phyloP scores from a whole-genome alignment of 192 early-diverging fungal species.

The Neocallimastix lanati region DNA sequence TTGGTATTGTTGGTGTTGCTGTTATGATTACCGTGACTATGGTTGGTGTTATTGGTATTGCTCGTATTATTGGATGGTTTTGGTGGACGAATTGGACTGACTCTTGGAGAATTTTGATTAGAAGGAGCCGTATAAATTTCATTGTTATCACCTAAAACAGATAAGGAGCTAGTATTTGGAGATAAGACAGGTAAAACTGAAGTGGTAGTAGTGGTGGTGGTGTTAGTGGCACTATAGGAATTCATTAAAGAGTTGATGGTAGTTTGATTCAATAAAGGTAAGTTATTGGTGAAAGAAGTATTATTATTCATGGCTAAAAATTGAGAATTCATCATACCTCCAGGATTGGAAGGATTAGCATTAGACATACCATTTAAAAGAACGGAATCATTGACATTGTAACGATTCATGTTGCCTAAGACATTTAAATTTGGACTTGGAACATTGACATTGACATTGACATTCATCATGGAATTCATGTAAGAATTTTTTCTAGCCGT shows the following conservation, averaged over 20 bases:
- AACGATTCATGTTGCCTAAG: not conserved
- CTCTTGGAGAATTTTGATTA: not conserved
- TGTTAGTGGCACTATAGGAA: not conserved
- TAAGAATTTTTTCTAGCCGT: not conserved
- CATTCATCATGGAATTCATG: not conserved
- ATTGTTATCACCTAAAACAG: not conserved
- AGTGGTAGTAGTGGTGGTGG: not conserved
- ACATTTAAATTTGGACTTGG: not conserved
- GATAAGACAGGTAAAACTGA: not conserved
- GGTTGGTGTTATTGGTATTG: too few relatives aligned
- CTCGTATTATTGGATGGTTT: not conserved
- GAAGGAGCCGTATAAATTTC: too few relatives aligned
- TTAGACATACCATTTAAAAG: not conserved
- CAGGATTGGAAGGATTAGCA: not conserved
- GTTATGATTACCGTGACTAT: too few relatives aligned
- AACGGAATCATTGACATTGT: not conserved
- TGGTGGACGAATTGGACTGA: not conserved
- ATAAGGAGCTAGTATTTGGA: not conserved
- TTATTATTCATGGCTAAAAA: not conserved
- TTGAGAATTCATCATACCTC: not conserved
- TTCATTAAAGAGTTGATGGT: not conserved
- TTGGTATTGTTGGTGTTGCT: too few relatives aligned
- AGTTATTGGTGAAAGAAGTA: not conserved
- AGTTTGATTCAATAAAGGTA: not conserved
- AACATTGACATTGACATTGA: not conserved